Conservation (phyloP, 768 basidiomycete species). For the Cubamyces lactineus region DNA sequence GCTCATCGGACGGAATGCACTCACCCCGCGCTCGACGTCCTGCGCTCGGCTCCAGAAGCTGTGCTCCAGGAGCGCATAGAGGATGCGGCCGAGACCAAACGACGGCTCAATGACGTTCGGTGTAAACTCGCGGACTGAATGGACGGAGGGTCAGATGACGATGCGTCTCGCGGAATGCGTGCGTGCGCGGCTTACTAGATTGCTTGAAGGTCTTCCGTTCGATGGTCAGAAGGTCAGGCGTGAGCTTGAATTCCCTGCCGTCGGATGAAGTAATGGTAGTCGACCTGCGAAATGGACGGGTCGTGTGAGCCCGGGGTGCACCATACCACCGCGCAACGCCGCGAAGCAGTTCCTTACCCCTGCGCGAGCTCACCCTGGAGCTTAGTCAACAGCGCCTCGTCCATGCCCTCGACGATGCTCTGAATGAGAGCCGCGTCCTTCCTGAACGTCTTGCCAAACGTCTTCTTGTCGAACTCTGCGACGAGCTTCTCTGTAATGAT, state of each 20-base stretch:
- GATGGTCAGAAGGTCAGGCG: slow-evolving; percentile 75
- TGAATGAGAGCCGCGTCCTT: slow-evolving; percentile 73
- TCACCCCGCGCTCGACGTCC: slow-evolving; percentile 86
- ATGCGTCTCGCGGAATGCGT: slow-evolving; percentile 15
- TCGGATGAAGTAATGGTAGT: slow-evolving; percentile 60
- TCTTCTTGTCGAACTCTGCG: slow-evolving; percentile 84
- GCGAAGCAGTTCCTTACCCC: slow-evolving; percentile 54
- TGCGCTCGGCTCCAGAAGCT: slow-evolving; percentile 93
- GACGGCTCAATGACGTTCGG: slow-evolving; percentile 99
- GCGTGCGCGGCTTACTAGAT: slow-evolving; percentile 56
- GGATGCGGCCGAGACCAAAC: slow-evolving; percentile 94
- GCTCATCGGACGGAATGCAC: slow-evolving; percentile 36
- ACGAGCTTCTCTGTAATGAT: slow-evolving; percentile 80
- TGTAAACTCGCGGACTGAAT: slow-evolving; percentile 86
- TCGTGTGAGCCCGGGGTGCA: slow-evolving; percentile 25
- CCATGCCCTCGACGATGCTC: slow-evolving; percentile 65
- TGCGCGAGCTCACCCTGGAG: slow-evolving; percentile 73
- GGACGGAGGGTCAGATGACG: slow-evolving; percentile 32
- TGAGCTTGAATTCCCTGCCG: slow-evolving; percentile 70
- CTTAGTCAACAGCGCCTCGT: slow-evolving; percentile 63
- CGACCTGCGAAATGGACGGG: slow-evolving; percentile 42
- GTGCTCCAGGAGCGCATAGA: slow-evolving; percentile 94
- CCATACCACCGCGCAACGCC: slow-evolving; percentile 10
- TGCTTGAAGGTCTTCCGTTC: slow-evolving; percentile 87
- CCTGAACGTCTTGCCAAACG: slow-evolving; percentile 86